phyloP scores from a whole-genome alignment of 257 asterid species.

The Prunella vulgaris region DNA sequence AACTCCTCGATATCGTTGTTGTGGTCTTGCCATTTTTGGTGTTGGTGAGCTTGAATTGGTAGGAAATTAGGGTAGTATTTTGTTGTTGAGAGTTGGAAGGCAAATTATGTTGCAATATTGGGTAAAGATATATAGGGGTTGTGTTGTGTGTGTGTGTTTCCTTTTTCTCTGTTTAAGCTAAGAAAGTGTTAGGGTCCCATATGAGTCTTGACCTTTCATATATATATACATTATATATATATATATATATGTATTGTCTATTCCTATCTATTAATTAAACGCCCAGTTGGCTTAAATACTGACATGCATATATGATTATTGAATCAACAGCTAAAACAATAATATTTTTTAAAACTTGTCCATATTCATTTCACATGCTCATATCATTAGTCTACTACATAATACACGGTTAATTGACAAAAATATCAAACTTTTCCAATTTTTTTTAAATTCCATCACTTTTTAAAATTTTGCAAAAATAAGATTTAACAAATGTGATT shows the following conservation, averaged over 20 bases:
- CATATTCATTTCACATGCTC: constrained; percentile 37
- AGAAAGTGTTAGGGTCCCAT: constrained; percentile 35
- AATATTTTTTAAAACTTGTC: constrained; percentile 21
- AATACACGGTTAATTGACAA: not conserved
- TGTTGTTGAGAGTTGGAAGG: not conserved
- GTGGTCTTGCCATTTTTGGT: constrained; percentile 46
- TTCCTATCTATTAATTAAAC: constrained; percentile 21
- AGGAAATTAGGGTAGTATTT: not conserved
- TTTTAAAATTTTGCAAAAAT: too few relatives aligned
- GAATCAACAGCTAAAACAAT: constrained; percentile 18
- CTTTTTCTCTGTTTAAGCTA: not conserved
- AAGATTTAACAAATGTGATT: too few relatives aligned
- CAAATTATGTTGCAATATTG: not conserved
- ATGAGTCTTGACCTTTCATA: constrained; percentile 19
- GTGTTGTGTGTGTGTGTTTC: not conserved
- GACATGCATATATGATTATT: constrained; percentile 23
- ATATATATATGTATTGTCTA: not conserved
- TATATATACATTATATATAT: too few relatives aligned
- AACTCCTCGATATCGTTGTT: constrained; percentile 68
- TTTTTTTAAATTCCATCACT: not conserved
- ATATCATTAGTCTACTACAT: constrained; percentile 24
- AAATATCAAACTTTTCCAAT: not conserved
- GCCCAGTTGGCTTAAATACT: constrained; percentile 36
- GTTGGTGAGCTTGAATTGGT: not conserved
- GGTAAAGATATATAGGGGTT: not conserved